phyloP scores from a whole-genome alignment of 2,329 filamentous ascomycete species.

The Domatiomyces catenatus region DNA sequence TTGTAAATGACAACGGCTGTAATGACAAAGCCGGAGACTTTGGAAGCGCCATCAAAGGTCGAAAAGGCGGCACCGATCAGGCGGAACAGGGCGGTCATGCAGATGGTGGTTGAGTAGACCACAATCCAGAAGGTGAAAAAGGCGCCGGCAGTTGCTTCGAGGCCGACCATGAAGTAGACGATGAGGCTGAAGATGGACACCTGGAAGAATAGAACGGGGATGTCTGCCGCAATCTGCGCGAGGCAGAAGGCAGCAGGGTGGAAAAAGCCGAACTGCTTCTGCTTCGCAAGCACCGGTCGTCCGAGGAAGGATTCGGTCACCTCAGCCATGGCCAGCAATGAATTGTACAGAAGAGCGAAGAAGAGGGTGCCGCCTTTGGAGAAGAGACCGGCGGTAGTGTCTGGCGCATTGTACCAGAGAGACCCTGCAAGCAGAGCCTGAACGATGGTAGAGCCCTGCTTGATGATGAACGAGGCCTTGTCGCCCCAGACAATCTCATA shows the following conservation, averaged over 20 bases:
- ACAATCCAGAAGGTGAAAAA: slow-evolving; percentile 49
- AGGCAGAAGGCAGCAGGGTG: slow-evolving; percentile 45
- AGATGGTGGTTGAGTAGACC: slow-evolving; percentile 36
- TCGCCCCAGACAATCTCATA: slow-evolving; percentile 53
- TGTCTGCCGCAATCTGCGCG: slow-evolving; percentile 42
- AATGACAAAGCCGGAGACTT: slow-evolving; percentile 29
- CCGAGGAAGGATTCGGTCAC: slow-evolving; percentile 45
- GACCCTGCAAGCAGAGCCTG: slow-evolving; percentile 32
- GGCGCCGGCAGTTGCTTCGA: slow-evolving; percentile 34
- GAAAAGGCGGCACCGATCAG: slow-evolving; percentile 39
- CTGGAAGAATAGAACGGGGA: slow-evolving; percentile 43
- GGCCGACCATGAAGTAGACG: slow-evolving; percentile 48
- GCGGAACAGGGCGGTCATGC: slow-evolving; percentile 45
- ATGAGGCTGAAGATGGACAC: slow-evolving; percentile 44
- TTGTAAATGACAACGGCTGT: slow-evolving; percentile 25
- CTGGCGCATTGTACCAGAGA: slow-evolving; percentile 39
- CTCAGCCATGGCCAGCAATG: slow-evolving; percentile 45
- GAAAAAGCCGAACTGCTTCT: slow-evolving; percentile 57
- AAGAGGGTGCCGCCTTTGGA: slow-evolving; percentile 47
- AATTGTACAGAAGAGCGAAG: slow-evolving; percentile 48
- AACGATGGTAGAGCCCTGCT: slow-evolving; percentile 35
- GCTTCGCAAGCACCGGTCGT: slow-evolving; percentile 52
- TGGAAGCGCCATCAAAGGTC: slow-evolving; percentile 45
- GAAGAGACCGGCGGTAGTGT: slow-evolving; percentile 40
- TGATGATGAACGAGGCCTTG: slow-evolving; percentile 48